A percentile compares a stretch with the other conserved stretches of the same genome.
Evolutionary conservation across 163 green algal genomes (phyloP).

Genomic region (Scenedesmus sp.): DNA sequence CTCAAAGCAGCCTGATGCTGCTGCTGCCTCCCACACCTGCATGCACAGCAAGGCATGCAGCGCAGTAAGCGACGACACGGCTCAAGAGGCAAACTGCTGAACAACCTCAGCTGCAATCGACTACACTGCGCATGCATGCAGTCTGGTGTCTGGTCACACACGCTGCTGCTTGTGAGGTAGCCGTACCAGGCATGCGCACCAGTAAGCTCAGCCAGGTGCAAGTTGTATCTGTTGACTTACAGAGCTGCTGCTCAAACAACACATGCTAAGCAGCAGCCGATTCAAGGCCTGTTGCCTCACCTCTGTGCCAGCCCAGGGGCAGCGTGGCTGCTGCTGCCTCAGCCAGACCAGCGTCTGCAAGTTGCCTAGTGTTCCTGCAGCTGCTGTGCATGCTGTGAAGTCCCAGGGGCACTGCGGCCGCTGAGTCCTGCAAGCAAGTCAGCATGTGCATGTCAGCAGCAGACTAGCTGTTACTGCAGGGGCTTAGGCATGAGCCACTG

Average conservation of each 20-base stretch:
- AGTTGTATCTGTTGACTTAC: not conserved
- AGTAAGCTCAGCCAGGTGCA: not conserved
- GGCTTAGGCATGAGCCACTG: not conserved
- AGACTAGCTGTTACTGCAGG: not conserved
- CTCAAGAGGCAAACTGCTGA: not conserved
- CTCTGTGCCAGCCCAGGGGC: not conserved
- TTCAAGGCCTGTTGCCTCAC: not conserved
- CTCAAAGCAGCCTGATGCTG: constrained; percentile 10
- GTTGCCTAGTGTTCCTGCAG: not conserved
- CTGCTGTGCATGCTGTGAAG: not conserved
- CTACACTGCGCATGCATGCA: too few species aligned
- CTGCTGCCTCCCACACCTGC: constrained; percentile 5
- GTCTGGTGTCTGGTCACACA: not conserved
- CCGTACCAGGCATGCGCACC: not conserved
- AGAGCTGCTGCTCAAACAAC: not conserved
- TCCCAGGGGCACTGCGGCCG: not conserved
- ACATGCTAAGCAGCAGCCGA: not conserved
- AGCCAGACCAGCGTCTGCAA: not conserved
- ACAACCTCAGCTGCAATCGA: not conserved
- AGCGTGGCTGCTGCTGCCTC: not conserved
- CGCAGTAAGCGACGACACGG: not conserved
- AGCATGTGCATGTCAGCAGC: not conserved
- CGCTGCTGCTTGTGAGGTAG: not conserved
- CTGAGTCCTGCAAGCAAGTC: not conserved
- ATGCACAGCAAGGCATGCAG: not conserved